Evolutionary conservation across 2,329 filamentous ascomycete species (phyloP), one percentile per base, ranked within the genome.

Genomic region (Sordariomycetes sp.): DNA sequence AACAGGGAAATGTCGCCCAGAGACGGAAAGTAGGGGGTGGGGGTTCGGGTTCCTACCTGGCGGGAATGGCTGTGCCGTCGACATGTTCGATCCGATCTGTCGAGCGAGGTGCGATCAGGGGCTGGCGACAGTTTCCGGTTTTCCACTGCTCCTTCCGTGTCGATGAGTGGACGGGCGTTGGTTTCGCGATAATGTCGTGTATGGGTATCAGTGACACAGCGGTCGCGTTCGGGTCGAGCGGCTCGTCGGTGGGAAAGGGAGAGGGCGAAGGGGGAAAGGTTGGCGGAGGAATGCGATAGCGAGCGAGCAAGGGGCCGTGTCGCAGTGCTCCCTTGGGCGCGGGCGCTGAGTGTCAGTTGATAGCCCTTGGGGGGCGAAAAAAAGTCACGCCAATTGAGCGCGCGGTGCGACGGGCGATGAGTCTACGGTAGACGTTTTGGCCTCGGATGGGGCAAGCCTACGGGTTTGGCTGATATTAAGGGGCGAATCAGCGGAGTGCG

Each of bases 61-160:
- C 61, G 62, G 62, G 60, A 62, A 58, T 54, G 61, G 60, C 60
- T 62, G 59, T 62, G 61, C 55, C 48, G 59, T 59, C 48, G 62
- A 60, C 62, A 63, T 63, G 56, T 59, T 62, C 61, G 52, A 14
- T 22, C 20, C 22, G 46, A 20, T 37, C 20, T 22, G 53, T 55
- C 35, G 46, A 46, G 48, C n/a, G 40, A 55, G 37, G 46, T 25
- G 32, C 12, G 7, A 57, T 22, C 28, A 51, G 34, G 55, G 43
- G 55, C 51, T 51, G 22, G 14, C 25, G 25, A 43, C 54, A 11
- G 40, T 56, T 48, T 50, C 54, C 48, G 25, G 25, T 51, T 22
- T 51, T 57, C 46, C 46, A 24, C n/a, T 50, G n/a, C 22, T 50
- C 46, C 46, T 50, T 20, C 46, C 46, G 46, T 24, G 46, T 11